phyloP scores from a whole-genome alignment of 768 basidiomycete species.

The Lyophyllum decastes region DNA sequence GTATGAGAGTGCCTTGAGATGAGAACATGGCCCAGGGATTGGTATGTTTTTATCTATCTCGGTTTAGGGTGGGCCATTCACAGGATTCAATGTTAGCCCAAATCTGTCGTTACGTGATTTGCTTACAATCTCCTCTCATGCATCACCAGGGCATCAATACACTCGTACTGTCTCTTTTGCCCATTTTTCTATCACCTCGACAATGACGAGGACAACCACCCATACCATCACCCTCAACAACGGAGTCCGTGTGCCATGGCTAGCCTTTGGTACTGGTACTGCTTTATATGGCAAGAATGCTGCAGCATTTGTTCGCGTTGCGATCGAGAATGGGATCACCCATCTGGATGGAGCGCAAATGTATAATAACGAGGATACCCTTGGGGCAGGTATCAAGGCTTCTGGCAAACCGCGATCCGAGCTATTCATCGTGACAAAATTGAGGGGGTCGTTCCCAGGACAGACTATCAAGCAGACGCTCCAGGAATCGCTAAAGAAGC shows the following conservation, averaged over 20 bases:
- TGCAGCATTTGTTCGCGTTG: constrained; percentile 36
- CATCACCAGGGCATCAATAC: not conserved
- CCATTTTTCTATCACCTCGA: not conserved
- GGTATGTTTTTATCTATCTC: constrained; percentile 9
- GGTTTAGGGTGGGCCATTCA: constrained; percentile 48
- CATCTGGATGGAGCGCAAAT: constrained; percentile 68
- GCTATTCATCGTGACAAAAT: constrained; percentile 66
- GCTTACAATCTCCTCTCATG: not conserved
- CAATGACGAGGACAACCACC: constrained; percentile 25
- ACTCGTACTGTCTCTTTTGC: not conserved
- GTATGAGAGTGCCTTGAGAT: constrained; percentile 44
- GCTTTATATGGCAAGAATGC: constrained; percentile 50
- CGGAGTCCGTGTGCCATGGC: constrained; percentile 51
- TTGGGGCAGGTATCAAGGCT: constrained; percentile 51
- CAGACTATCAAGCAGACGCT: constrained; percentile 51
- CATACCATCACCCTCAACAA: constrained; percentile 52
- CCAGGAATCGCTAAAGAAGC: constrained; percentile 51
- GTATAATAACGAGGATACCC: constrained; percentile 56
- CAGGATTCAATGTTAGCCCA: not conserved
- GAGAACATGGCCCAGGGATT: not conserved
- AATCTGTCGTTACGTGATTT: too few species aligned
- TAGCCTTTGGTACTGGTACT: constrained; percentile 66
- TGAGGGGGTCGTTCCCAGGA: constrained; percentile 41
- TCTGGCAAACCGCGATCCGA: constrained; percentile 53
- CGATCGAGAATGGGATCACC: constrained; percentile 57